A percentile compares a stretch with the other conserved stretches of the same genome.
Conservation (phyloP, 2,329 filamentous ascomycete species). For the Cladorrhinum sp. region DNA sequence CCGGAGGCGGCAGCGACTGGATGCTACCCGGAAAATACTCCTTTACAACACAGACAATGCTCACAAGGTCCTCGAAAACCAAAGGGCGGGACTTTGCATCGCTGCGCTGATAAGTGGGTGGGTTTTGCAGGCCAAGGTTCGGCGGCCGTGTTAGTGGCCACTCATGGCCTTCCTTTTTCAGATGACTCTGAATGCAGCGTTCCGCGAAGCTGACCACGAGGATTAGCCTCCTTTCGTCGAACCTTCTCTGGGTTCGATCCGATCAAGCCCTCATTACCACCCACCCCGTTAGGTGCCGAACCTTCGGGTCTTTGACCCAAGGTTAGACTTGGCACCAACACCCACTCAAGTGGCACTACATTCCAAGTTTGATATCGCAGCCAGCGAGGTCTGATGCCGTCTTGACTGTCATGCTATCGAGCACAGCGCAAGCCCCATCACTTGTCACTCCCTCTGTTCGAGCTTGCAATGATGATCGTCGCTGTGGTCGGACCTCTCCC, state of each 20-base stretch:
- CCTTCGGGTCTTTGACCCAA: constrained; percentile 3
- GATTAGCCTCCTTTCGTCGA: not conserved
- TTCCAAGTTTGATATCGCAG: not conserved
- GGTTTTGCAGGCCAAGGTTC: no score
- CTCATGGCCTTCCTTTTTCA: not conserved
- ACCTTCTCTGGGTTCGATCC: not conserved
- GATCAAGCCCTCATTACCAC: not conserved
- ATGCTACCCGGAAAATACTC: no score
- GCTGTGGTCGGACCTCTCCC: constrained; percentile 8
- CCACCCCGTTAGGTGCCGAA: constrained; percentile 5
- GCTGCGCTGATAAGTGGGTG: no score
- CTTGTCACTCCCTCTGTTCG: not conserved
- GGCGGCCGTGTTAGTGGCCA: not conserved
- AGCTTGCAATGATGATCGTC: constrained; percentile 13
- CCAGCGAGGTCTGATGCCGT: not conserved
- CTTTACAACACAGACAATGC: no score
- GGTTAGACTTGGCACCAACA: not conserved
- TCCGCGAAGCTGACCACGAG: not conserved
- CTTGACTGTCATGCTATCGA: not conserved
- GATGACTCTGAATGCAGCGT: not conserved
- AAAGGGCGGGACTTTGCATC: not conserved
- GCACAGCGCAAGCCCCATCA: not conserved
- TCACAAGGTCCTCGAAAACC: no score
- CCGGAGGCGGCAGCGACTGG: no score
- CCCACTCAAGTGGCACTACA: no score